These are phyloP conservation scores for Geotrichum fermentans DNA, from an alignment of 1,139 yeast genomes.

Conservation along the genomic window DNA sequence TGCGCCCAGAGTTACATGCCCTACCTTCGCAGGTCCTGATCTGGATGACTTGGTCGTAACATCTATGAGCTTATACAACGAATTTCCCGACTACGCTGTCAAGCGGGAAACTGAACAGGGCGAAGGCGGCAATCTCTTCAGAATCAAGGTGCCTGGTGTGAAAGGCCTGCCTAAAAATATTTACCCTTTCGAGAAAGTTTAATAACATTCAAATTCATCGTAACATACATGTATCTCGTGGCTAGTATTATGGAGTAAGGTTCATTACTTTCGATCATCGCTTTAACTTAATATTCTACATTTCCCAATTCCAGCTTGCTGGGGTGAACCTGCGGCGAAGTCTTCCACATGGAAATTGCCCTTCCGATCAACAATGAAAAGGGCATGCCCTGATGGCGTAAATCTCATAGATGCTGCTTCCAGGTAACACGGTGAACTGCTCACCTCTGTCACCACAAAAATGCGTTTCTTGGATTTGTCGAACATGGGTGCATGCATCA, in stretches of 20 bases:
- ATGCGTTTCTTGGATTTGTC: slow-evolving; percentile 53
- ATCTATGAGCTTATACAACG: slow-evolving; percentile 52
- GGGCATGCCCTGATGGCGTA: slow-evolving; percentile 74
- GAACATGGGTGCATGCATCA: slow-evolving; percentile 57
- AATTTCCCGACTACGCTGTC: slow-evolving; percentile 31
- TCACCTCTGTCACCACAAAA: slow-evolving; percentile 70
- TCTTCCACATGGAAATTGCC: slow-evolving; percentile 77
- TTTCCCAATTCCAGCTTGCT: slow-evolving; percentile 70
- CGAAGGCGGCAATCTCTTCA: slow-evolving; percentile 53
- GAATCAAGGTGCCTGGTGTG: slow-evolving; percentile 33
- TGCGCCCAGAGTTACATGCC: slow-evolving; percentile 60
- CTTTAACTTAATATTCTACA: slow-evolving; percentile 43
- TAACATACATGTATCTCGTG: background rate
- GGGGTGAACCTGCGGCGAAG: slow-evolving; percentile 81
- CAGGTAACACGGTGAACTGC: slow-evolving; percentile 55
- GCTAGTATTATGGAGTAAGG: no score
- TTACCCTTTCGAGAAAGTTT: background rate
- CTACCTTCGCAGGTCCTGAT: slow-evolving; percentile 62
- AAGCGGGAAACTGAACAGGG: slow-evolving; percentile 37
- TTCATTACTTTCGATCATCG: no score
- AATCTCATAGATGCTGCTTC: slow-evolving; percentile 75
- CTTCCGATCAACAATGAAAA: slow-evolving; percentile 72
- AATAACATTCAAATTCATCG: background rate
- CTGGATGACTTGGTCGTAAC: slow-evolving; percentile 62
- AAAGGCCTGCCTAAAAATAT: slow-evolving; percentile 17